phyloP scores from a whole-genome alignment of 306 rosid species.

The Clitoria ternatea region DNA sequence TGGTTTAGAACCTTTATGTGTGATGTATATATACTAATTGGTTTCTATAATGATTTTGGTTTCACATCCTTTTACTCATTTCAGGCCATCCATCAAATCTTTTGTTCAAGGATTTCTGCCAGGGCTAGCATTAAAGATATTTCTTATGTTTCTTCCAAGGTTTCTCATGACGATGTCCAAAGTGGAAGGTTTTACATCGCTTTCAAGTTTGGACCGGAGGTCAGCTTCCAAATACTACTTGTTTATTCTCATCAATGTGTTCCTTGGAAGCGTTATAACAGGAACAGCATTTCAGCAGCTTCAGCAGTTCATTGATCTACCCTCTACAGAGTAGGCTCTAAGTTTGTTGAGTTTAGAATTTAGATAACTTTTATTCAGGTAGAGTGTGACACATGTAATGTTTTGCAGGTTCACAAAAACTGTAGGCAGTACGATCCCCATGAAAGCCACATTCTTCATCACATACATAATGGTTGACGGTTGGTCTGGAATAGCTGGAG shows the following conservation, averaged over 20 bases:
- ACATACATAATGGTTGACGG: conserved; percentile 94
- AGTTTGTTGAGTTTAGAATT: not conserved
- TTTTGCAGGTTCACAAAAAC: conserved; percentile 68
- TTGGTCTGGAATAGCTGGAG: conserved; percentile 90
- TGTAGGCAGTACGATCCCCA: conserved; percentile 78
- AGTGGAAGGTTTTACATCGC: conserved; percentile 66
- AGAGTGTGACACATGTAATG: not conserved
- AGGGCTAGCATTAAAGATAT: conserved; percentile 80
- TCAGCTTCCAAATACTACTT: conserved; percentile 77
- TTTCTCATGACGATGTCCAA: conserved; percentile 77
- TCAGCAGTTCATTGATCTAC: conserved; percentile 39
- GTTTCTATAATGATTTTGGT: not conserved
- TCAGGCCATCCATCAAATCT: conserved; percentile 62
- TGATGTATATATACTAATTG: too few species aligned
- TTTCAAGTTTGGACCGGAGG: conserved; percentile 73
- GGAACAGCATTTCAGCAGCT: conserved; percentile 96
- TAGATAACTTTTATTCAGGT: conserved; percentile 6
- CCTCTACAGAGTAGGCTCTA: conserved; percentile 63
- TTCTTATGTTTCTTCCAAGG: conserved; percentile 67
- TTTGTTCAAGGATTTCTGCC: conserved; percentile 91
- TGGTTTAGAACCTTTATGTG: too few species aligned
- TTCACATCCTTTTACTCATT: conserved; percentile 28
- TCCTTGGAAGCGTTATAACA: conserved; percentile 78
- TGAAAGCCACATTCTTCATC: conserved; percentile 95
- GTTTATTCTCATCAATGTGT: conserved; percentile 78